phyloP scores from a whole-genome alignment of 768 basidiomycete species.

The Amanita subjunquillea region DNA sequence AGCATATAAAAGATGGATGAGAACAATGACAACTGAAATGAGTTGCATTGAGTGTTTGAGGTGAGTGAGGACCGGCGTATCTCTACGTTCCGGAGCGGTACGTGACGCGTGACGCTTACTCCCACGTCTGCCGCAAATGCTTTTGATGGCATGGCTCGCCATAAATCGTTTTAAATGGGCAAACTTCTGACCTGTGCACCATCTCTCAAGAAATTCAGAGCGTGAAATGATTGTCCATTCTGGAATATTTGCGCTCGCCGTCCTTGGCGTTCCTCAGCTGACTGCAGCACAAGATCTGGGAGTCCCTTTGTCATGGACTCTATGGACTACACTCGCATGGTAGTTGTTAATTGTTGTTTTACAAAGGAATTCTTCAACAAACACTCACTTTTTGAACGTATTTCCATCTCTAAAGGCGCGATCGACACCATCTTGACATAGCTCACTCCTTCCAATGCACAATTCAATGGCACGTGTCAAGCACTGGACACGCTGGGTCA shows the following conservation, averaged over 20 bases:
- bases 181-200: not conserved
- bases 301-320: constrained; percentile 28
- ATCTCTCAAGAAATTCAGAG: no score
- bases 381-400: constrained; percentile 25
- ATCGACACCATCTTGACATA: constrained; percentile 30
- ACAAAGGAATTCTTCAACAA: constrained; percentile 6
- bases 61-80: no score
- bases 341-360: constrained; percentile 11
- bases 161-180: no score
- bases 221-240: not conserved
- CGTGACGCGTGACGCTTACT: no score
- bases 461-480: constrained; percentile 28
- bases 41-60: no score
- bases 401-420: constrained; percentile 30
- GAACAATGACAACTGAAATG: no score
- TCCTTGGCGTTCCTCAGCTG: not conserved
- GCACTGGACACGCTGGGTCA: not conserved
- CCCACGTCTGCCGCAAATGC: no score
- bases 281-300: constrained; percentile 27
- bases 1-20: no score
- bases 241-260: not conserved
- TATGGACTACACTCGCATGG: constrained; percentile 24
- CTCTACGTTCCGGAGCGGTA: no score
- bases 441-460: constrained; percentile 23
- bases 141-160: no score